Conservation (phyloP, 352 stramenopile species). For the Pythium vanterpoolii region DNA sequence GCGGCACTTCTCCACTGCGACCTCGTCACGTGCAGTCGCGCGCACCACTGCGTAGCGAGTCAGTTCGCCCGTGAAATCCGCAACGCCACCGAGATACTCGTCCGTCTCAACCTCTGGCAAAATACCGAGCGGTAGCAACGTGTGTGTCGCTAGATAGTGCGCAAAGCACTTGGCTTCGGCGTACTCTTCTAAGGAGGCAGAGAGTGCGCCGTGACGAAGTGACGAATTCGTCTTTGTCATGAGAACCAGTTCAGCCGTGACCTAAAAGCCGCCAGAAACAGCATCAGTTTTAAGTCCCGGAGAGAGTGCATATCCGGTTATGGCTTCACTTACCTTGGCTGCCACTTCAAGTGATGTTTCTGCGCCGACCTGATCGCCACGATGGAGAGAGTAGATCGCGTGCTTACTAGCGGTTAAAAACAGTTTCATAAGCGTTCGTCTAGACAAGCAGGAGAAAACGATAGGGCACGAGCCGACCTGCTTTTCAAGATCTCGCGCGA, state of each 20-base stretch:
- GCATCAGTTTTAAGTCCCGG: too few species aligned
- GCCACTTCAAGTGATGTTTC: constrained; percentile 44
- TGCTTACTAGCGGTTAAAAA: too few species aligned
- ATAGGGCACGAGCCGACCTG: constrained; percentile 53
- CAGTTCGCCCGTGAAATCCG: constrained; percentile 93
- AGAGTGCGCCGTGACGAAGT: constrained; percentile 78
- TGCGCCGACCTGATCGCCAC: constrained; percentile 64
- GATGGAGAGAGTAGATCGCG: constrained; percentile 93
- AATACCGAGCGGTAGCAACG: constrained; percentile 45
- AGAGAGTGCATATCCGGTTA: too few species aligned
- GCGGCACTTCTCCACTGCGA: constrained; percentile 75
- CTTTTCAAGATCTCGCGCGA: constrained; percentile 94
- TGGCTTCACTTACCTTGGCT: constrained; percentile 32
- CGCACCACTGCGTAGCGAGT: constrained; percentile 86
- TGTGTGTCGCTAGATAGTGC: constrained; percentile 71
- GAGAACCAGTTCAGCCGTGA: constrained; percentile 72
- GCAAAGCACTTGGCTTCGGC: constrained; percentile 92
- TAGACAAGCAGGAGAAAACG: too few species aligned
- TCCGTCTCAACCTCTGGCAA: constrained; percentile 64
- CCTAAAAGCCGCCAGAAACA: constrained; percentile 25
- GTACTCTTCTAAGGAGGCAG: constrained; percentile 92
- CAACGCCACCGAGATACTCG: constrained; percentile 94
- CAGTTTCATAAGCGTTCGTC: too few species aligned
- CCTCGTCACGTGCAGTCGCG: constrained; percentile 82
- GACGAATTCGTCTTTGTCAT: constrained; percentile 81